Conservation (phyloP, 148 eudicot species). For the Diospyros kaki region DNA sequence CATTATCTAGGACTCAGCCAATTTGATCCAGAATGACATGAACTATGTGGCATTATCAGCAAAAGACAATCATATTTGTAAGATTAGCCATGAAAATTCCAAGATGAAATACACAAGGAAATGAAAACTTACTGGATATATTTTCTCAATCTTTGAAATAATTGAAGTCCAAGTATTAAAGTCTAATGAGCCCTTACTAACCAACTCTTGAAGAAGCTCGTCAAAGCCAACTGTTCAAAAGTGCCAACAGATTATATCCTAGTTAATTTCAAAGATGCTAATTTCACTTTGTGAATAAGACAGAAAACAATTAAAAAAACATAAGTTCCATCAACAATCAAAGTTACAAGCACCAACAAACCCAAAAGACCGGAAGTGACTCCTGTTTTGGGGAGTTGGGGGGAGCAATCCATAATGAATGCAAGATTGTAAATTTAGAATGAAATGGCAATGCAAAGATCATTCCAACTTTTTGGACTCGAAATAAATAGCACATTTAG, state of each 20-base stretch:
- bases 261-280: neutral
- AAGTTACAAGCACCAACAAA: neutral
- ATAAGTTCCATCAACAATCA: neutral
- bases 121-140: constrained; percentile 40
- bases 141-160: constrained; percentile 54
- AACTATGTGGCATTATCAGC: neutral
- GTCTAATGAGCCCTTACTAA: constrained; percentile 39
- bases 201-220: constrained; percentile 38
- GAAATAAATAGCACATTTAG: too few relatives aligned
- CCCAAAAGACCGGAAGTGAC: too few relatives aligned
- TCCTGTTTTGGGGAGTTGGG: neutral
- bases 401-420: neutral
- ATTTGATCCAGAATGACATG: neutral
- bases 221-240: constrained; percentile 32
- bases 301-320: neutral
- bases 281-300: neutral
- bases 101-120: neutral
- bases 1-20: neutral
- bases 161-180: constrained; percentile 62
- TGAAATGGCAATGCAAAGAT: neutral
- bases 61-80: neutral
- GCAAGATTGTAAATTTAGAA: neutral
- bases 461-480: too few relatives aligned
- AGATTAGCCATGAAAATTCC: neutral
- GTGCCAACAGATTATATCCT: constrained; percentile 10